phyloP scores from a whole-genome alignment of 1,284 basidiomycete species.

The Coniferiporia weirii region DNA sequence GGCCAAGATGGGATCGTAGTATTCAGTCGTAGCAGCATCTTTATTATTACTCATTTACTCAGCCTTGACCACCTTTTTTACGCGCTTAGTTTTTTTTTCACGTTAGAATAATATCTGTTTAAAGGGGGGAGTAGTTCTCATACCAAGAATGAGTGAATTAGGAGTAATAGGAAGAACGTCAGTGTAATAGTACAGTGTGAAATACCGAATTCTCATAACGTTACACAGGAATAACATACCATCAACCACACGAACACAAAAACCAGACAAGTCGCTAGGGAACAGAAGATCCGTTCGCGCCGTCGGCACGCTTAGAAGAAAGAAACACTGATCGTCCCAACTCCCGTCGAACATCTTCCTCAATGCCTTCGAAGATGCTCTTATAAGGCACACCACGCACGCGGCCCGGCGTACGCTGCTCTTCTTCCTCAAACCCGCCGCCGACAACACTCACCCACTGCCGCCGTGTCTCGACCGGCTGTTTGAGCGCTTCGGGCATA shows the following conservation, averaged over 20 bases:
- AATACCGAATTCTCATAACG: constrained; percentile 7
- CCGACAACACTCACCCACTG: constrained; percentile 73
- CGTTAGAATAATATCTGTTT: neutral
- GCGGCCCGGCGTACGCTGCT: constrained; percentile 55
- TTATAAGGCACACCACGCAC: constrained; percentile 69
- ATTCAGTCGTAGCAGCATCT: neutral
- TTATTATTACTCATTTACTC: neutral
- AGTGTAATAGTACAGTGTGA: constrained; percentile 18
- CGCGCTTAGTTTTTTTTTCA: no score
- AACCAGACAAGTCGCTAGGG: constrained; percentile 15
- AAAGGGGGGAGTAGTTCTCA: neutral
- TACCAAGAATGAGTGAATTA: neutral
- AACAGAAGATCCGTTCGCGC: constrained; percentile 26
- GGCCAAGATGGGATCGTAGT: constrained; percentile 26
- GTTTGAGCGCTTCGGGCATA: constrained; percentile 67
- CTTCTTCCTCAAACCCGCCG: constrained; percentile 59
- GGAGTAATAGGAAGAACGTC: neutral
- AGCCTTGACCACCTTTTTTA: neutral
- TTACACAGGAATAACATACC: constrained; percentile 19
- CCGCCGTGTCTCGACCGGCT: constrained; percentile 63
- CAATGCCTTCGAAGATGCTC: constrained; percentile 73
- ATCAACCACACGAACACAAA: constrained; percentile 27
- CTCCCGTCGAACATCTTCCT: constrained; percentile 48
- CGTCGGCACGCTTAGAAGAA: neutral
- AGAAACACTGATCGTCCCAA: constrained; percentile 7